Conservation (phyloP, 345 rosid genomes). For the Syzygium aromaticum region DNA sequence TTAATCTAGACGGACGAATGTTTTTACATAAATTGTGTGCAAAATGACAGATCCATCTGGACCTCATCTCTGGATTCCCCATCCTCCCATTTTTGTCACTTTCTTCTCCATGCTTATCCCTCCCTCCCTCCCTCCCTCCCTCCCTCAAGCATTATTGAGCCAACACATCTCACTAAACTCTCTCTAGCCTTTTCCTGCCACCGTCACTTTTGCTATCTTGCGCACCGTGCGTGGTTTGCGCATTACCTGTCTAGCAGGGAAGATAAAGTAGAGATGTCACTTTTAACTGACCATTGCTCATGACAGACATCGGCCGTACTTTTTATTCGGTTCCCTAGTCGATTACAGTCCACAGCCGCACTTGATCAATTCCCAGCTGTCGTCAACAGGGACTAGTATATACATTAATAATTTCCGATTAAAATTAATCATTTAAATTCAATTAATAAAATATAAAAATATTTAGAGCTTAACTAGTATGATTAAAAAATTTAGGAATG, state of each 20-base stretch:
- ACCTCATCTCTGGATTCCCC: neutral
- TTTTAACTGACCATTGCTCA: neutral
- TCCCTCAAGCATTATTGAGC: neutral
- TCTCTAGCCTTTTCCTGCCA: constrained; percentile 2
- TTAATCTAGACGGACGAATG: neutral
- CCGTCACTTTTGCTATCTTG: constrained; percentile 7
- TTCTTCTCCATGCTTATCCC: neutral
- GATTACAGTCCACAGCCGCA: neutral
- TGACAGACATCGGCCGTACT: neutral
- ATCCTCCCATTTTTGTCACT: neutral
- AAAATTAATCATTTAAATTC: too few species aligned
- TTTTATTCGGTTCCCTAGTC: neutral
- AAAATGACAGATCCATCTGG: neutral
- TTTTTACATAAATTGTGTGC: neutral
- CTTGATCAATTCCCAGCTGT: too few species aligned
- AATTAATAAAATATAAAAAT: too few species aligned
- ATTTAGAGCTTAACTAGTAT: fast-evolving
- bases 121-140: too few species aligned
- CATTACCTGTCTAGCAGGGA: neutral
- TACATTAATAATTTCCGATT: too few species aligned
- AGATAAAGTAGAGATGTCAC: neutral
- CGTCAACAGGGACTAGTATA: too few species aligned
- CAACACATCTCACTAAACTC: constrained; percentile 14
- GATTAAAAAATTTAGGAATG: too few species aligned
- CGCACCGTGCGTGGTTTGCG: constrained; percentile 2